Base-by-base conservation (phyloP, 305 asterid genomes). In the Fraxinus dipetala region DNA sequence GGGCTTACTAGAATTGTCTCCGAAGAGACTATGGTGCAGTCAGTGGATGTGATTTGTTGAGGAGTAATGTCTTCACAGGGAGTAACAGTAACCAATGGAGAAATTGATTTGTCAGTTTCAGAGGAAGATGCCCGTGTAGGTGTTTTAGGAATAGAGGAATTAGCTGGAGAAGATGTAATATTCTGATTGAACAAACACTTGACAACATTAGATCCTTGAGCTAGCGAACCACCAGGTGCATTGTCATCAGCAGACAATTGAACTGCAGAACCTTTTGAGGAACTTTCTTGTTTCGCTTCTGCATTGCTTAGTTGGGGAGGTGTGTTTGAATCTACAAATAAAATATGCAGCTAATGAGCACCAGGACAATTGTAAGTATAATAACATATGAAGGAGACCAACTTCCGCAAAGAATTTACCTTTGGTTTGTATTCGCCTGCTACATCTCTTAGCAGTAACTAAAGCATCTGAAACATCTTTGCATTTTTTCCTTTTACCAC, bases 1-100 rank as follows among this genome's bases (percentile, higher is more conserved):
- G 98, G 99, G 85, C 94, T 94, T 14, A 93, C 95, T 45, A 83
- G 89, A 76, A 96, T 92, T 0, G 94, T 94, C 92, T 94, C 97
- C 2, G 98, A 90, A 26, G 99, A 92, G 82, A 92, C 87, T 79
- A 93, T 89, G 4, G 97, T 96, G 88, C 97, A 85, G 85, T 95
- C 92, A 14, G 96, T 85, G 51, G 98, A 90, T 82, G 90, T 86
- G 45, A 91, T 76, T 61, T 84, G 87, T 38, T 90, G 96, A 14
- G 92, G 90, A 75, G 92, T 83, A 22, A 65, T 32, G 74, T 85
- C 91, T 79, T 87, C 89, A 83, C 83, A 81, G 67, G 94, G 90
- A 82, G 93, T 84, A n/a, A 85, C 92, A 43, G 91, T 86, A 48
- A 85, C 93, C 11, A 87, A 2, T 1, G 95, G 97, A 28, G 98